These are phyloP conservation scores for Waltergamsia citrina DNA, from an alignment of 2,329 filamentous ascomycete species.

Conservation along the genomic window DNA sequence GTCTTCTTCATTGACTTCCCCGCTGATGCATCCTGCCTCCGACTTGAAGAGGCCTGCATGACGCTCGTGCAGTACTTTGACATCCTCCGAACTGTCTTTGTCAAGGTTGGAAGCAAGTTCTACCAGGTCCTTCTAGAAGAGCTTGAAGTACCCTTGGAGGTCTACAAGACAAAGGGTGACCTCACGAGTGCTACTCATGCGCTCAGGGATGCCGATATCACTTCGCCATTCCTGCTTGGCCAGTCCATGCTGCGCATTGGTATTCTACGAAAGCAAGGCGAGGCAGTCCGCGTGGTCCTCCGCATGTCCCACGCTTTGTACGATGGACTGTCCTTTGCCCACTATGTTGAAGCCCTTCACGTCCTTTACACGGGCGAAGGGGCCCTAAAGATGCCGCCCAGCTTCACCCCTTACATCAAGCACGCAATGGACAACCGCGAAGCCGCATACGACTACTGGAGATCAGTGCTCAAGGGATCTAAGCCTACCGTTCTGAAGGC, in stretches of 20 bases:
- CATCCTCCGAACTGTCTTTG: slow-evolving; percentile 8
- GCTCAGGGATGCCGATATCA: neutral
- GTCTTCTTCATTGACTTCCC: slow-evolving; percentile 7
- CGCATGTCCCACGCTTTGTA: slow-evolving; percentile 12
- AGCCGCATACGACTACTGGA: slow-evolving; percentile 1
- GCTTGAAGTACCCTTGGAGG: slow-evolving; percentile 4
- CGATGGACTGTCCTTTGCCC: slow-evolving; percentile 11
- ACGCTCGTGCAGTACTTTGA: slow-evolving; percentile 7
- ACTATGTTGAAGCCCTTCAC: slow-evolving; percentile 9
- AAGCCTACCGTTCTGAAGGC: slow-evolving; percentile 1
- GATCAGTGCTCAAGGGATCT: slow-evolving; percentile 6
- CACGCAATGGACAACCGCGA: slow-evolving; percentile 5
- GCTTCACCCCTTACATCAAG: slow-evolving; percentile 9
- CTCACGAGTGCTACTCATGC: neutral
- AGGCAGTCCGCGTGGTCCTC: slow-evolving; percentile 7
- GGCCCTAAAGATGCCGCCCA: slow-evolving; percentile 5
- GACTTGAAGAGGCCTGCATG: neutral
- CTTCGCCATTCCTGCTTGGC: slow-evolving; percentile 3
- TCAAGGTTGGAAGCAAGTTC: slow-evolving; percentile 2
- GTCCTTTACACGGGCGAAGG: slow-evolving; percentile 7
- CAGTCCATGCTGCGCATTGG: slow-evolving; percentile 5
- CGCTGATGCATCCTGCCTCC: neutral
- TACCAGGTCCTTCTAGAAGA: slow-evolving; percentile 6
- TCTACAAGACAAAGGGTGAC: slow-evolving; percentile 4
- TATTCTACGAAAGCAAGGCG: slow-evolving; percentile 6